phyloP scores from a whole-genome alignment of 208 protist species.

The Leishmania gerbilli region DNA sequence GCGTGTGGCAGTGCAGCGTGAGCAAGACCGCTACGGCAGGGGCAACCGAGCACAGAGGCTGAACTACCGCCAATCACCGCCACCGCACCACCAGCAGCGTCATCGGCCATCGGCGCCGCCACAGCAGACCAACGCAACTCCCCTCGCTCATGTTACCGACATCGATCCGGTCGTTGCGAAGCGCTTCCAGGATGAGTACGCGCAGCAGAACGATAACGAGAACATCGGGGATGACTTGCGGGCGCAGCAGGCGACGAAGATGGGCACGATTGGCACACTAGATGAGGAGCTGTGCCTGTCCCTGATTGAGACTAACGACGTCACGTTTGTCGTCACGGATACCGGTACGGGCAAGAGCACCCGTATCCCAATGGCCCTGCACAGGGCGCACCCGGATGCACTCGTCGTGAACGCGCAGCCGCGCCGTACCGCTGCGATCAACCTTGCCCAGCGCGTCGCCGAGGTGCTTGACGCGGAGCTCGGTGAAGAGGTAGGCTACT shows the following conservation, averaged over 20 bases:
- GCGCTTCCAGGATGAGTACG: constrained; percentile 64
- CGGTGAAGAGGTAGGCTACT: constrained; percentile 76
- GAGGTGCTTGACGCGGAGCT: constrained; percentile 44
- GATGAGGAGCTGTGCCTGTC: constrained; percentile 52
- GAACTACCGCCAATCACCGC: background rate
- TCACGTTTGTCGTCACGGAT: constrained; percentile 87
- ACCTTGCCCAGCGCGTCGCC: constrained; percentile 72
- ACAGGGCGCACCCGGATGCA: constrained; percentile 40
- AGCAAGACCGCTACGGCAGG: constrained; percentile 17
- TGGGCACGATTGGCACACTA: constrained; percentile 52
- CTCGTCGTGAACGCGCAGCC: constrained; percentile 78
- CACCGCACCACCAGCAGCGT: background rate
- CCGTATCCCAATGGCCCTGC: constrained; percentile 75
- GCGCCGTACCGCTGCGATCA: constrained; percentile 80
- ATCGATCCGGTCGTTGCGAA: constrained; percentile 34
- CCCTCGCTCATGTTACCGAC: constrained; percentile 3
- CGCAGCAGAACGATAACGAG: constrained; percentile 48
- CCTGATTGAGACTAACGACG: constrained; percentile 76
- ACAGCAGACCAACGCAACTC: background rate
- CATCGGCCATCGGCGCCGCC: background rate
- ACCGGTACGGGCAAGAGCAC: constrained; percentile 92
- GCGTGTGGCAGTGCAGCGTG: background rate
- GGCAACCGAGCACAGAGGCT: background rate
- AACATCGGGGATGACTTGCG: constrained; percentile 36
- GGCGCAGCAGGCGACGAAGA: constrained; percentile 31